Conservation (phyloP, 495 filamentous ascomycete species). For the Lepraria neglecta region DNA sequence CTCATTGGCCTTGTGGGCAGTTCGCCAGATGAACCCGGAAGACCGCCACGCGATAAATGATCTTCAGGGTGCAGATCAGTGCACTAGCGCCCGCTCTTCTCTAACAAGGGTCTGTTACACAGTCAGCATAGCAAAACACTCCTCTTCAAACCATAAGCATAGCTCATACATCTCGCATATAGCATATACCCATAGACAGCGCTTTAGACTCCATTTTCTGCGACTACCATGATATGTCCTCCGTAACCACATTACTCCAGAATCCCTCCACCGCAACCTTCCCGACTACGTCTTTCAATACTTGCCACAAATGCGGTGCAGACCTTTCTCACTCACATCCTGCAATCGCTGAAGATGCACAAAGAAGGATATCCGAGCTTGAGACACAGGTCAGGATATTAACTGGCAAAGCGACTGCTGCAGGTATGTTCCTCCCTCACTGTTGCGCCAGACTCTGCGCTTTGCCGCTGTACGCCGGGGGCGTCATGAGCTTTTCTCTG, state of each 20-base stretch:
- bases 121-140: constrained; percentile 11
- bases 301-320: constrained; percentile 47
- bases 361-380: constrained; percentile 69
- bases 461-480: background rate
- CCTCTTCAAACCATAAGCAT: background rate
- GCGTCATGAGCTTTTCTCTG: constrained; percentile 3
- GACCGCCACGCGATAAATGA: constrained; percentile 1
- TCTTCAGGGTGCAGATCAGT: constrained; percentile 1
- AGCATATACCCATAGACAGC: background rate
- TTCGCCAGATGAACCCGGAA: background rate
- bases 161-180: background rate
- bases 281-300: constrained; percentile 30
- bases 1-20: background rate
- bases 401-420: constrained; percentile 68
- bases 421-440: constrained; percentile 49
- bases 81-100: background rate
- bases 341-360: constrained; percentile 44
- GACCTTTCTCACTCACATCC: constrained; percentile 32
- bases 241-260: constrained; percentile 19
- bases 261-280: constrained; percentile 10
- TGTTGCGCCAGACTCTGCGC: background rate
- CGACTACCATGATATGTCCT: constrained; percentile 24
- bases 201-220: background rate
- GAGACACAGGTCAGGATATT: constrained; percentile 69
- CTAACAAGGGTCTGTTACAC: background rate